These are phyloP conservation scores for Lagenidium giganteum DNA, from an alignment of 352 stramenopile genomes.

Conservation along the genomic window DNA sequence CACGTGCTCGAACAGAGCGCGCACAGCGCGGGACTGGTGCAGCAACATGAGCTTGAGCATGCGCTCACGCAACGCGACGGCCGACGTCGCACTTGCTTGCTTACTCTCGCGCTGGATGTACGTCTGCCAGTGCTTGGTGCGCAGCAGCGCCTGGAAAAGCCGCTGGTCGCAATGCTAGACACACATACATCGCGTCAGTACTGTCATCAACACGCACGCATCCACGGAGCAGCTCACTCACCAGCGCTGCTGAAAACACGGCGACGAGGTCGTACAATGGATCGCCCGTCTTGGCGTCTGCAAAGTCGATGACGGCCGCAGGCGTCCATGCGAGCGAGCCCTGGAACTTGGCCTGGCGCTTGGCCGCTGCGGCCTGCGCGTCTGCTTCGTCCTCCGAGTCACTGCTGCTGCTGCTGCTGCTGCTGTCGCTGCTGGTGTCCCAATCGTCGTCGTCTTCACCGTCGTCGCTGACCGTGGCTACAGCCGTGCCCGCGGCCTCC, in stretches of 20 bases:
- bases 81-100: slow-evolving; percentile 3
- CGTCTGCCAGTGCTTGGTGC: slow-evolving; percentile 62
- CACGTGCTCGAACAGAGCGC: slow-evolving; percentile 69
- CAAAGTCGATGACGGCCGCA: slow-evolving; percentile 81
- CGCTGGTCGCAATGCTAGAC: slow-evolving; percentile 60
- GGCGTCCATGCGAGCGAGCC: slow-evolving; percentile 53
- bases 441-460: slow-evolving; percentile 7
- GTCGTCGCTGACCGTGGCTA: slow-evolving; percentile 24
- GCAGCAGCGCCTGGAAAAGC: slow-evolving; percentile 53
- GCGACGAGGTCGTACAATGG: slow-evolving; percentile 83
- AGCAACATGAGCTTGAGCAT: slow-evolving; percentile 73
- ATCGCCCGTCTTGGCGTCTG: slow-evolving; percentile 82
- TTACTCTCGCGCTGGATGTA: slow-evolving; percentile 60
- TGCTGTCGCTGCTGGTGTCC: slow-evolving; percentile 20
- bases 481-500: slow-evolving; percentile 3
- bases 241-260: slow-evolving; percentile 73
- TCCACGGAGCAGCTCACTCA: slow-evolving; percentile 19
- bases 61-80: slow-evolving; percentile 40
- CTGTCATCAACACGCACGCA: not conserved
- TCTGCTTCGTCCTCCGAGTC: slow-evolving; percentile 26
- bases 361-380: slow-evolving; percentile 14
- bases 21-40: slow-evolving; percentile 69
- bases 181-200: slow-evolving; percentile 9
- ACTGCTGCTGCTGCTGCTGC: slow-evolving; percentile 43
- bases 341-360: slow-evolving; percentile 41